Conservation (phyloP, 2,329 filamentous ascomycete species). For the Colletotrichum falcatum region DNA sequence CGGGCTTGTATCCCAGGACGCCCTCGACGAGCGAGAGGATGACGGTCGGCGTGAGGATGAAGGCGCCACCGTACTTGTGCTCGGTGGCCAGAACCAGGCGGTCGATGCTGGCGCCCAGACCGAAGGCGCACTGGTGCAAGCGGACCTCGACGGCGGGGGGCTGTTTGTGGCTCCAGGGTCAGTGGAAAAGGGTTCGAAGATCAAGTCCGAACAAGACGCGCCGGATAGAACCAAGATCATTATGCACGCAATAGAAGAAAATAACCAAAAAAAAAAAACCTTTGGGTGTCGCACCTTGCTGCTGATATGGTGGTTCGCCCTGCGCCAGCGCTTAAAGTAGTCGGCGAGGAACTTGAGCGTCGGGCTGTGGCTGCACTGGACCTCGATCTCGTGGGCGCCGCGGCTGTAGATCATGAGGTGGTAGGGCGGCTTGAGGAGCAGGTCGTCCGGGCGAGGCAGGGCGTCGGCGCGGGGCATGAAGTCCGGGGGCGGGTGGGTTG, state of each 20-base stretch:
- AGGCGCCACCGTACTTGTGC: conserved; percentile 48
- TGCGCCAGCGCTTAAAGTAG: conserved; percentile 62
- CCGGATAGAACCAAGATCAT: background rate
- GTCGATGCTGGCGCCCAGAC: conserved; percentile 58
- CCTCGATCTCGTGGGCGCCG: conserved; percentile 50
- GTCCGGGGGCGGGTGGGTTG: conserved; percentile 39
- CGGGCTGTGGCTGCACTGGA: conserved; percentile 61
- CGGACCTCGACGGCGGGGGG: conserved; percentile 56
- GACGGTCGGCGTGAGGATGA: conserved; percentile 56
- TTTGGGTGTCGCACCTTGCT: conserved; percentile 47
- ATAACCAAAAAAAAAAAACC: background rate
- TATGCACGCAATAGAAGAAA: background rate
- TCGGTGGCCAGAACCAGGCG: conserved; percentile 54
- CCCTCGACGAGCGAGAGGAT: conserved; percentile 60
- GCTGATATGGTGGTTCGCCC: conserved; percentile 54
- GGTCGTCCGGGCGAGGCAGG: conserved; percentile 60
- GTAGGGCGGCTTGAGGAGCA: conserved; percentile 61
- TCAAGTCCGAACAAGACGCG: background rate
- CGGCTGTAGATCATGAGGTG: conserved; percentile 55
- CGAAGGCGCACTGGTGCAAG: conserved; percentile 59
- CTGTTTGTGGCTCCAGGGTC: conserved; percentile 44
- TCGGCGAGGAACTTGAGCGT: conserved; percentile 58
- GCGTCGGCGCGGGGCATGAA: conserved; percentile 56
- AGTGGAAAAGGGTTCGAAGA: background rate
- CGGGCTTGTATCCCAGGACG: conserved; percentile 58